Evolutionary conservation across 2,329 filamentous ascomycete species (phyloP).

Genomic region (Aspergillus phoenicis): DNA sequence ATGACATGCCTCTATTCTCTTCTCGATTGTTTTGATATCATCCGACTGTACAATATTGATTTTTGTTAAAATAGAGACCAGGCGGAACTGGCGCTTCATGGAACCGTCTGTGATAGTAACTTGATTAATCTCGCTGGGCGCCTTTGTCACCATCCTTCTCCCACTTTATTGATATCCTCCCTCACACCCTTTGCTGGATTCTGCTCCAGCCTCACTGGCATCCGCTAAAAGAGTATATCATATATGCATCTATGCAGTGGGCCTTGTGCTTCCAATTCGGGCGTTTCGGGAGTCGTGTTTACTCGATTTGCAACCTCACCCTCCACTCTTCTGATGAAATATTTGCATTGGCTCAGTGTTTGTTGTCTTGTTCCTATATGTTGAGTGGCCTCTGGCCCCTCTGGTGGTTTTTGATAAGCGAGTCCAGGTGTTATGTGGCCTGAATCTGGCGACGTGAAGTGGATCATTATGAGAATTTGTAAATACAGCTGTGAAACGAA

Average conservation of each 20-base stretch:
- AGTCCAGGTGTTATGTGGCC: not conserved
- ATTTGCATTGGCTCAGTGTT: slow-evolving; percentile 25
- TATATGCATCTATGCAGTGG: not conserved
- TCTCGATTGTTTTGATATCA: slow-evolving; percentile 33
- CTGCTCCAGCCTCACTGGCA: not conserved
- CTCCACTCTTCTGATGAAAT: slow-evolving; percentile 35
- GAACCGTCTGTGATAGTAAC: slow-evolving; percentile 33
- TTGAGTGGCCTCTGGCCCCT: not conserved
- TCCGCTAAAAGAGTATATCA: too few relatives aligned
- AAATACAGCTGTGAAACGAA: slow-evolving; percentile 4
- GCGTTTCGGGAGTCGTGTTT: slow-evolving; percentile 7
- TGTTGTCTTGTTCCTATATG: slow-evolving; percentile 10
- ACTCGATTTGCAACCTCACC: slow-evolving; percentile 15
- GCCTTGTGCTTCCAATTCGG: slow-evolving; percentile 1
- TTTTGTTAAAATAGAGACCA: slow-evolving; percentile 38
- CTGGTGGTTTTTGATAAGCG: not conserved
- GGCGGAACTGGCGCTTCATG: slow-evolving; percentile 37
- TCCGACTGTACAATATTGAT: slow-evolving; percentile 45
- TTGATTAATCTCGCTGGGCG: slow-evolving; percentile 24
- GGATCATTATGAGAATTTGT: slow-evolving; percentile 3
- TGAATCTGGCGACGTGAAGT: not conserved
- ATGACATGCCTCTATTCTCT: slow-evolving; percentile 24
- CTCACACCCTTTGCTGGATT: not conserved
- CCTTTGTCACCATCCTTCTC: slow-evolving; percentile 11
- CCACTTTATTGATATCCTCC: slow-evolving; percentile 22